Evolutionary conservation across 108 stramenopile genomes (phyloP).

Genomic region (Pelagomonas calceolata): DNA sequence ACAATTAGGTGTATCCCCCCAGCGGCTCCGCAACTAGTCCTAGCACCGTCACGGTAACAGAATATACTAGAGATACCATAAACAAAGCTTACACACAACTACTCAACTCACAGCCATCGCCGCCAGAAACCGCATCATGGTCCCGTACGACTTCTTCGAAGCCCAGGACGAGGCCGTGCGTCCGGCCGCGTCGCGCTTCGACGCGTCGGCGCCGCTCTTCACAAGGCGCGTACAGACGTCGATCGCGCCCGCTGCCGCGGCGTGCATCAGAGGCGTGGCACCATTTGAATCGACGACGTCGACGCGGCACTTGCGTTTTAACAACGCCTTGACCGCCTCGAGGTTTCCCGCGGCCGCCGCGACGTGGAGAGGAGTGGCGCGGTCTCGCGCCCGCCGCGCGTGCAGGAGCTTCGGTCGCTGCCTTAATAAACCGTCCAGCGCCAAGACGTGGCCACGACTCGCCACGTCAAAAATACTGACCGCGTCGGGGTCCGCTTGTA

Average conservation of each 20-base stretch:
- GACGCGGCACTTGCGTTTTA: not conserved
- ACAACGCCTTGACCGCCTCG: not conserved
- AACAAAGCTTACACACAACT: too few species aligned
- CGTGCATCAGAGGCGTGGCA: not conserved
- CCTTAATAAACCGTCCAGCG: not conserved
- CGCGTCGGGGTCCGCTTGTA: not conserved
- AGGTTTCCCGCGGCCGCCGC: not conserved
- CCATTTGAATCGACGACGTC: not conserved
- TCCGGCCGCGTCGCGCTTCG: not conserved
- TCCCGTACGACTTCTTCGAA: not conserved
- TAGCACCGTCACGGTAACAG: too few species aligned
- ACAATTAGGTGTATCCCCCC: too few species aligned
- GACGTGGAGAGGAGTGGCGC: not conserved
- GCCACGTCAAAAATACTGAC: not conserved
- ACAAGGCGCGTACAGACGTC: not conserved
- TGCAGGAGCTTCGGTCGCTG: not conserved
- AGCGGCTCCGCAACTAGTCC: too few species aligned
- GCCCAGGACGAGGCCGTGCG: not conserved
- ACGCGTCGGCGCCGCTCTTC: not conserved
- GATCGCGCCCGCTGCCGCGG: not conserved
- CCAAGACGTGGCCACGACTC: not conserved
- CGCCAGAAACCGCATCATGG: too few species aligned
- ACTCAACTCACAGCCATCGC: too few species aligned
- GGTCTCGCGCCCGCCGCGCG: not conserved
- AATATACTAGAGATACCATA: too few species aligned